Evolutionary conservation across 1,284 basidiomycete species (phyloP).

Genomic region (Golubevia pallescens): DNA sequence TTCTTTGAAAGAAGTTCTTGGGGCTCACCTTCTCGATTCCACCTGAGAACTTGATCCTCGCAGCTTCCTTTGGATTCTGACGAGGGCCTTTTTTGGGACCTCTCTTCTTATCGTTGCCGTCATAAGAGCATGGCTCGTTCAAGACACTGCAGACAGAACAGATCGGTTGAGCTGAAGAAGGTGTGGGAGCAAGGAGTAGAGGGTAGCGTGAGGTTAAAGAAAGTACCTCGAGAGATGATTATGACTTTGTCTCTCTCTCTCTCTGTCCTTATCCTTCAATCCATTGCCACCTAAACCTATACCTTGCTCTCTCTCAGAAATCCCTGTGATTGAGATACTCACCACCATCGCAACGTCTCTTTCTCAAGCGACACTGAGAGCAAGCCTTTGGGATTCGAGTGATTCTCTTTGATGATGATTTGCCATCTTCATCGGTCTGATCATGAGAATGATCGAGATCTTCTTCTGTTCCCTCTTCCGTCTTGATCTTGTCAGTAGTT

Average conservation of each 20-base stretch:
- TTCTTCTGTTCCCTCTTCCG: neutral
- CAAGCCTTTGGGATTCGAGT: conserved; percentile 43
- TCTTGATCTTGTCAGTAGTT: neutral
- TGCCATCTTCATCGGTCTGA: neutral
- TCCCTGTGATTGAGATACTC: no score
- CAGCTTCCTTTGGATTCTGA: conserved; percentile 40
- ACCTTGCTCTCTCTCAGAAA: no score
- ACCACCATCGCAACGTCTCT: conserved; percentile 49
- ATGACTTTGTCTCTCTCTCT: neutral
- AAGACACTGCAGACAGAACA: conserved; percentile 48
- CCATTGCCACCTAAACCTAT: neutral
- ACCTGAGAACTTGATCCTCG: conserved; percentile 35
- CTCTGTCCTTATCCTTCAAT: neutral
- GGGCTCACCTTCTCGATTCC: conserved; percentile 47
- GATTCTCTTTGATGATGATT: conserved; percentile 10
- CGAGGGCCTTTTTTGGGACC: conserved; percentile 54
- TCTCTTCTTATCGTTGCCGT: conserved; percentile 34
- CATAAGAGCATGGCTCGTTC: conserved; percentile 45
- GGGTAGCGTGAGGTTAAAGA: no score
- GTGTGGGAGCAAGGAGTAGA: no score
- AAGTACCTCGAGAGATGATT: neutral
- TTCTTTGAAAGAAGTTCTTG: conserved; percentile 38
- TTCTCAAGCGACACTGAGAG: conserved; percentile 43
- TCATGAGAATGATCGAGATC: neutral
- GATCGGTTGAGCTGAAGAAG: conserved; percentile 28